Evolutionary conservation across 2,329 filamentous ascomycete genomes (phyloP).

Genomic region (Colletotrichum godetiae): DNA sequence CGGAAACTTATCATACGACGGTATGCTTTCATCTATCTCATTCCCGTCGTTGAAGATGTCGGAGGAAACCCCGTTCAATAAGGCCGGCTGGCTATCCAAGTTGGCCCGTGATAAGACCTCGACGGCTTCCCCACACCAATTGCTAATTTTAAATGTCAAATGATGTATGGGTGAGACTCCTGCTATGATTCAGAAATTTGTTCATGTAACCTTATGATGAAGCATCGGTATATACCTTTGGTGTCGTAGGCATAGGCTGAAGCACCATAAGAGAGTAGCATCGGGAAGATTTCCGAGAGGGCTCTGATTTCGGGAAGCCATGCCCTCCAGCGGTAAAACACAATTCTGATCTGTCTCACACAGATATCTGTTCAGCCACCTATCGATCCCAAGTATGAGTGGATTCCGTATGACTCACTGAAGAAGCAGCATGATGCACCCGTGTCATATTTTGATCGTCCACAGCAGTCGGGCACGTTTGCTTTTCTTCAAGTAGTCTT

Average conservation of each 20-base stretch:
- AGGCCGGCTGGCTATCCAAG: background rate
- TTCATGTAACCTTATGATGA: fast-evolving
- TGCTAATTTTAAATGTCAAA: fast-evolving
- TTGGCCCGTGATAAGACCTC: background rate
- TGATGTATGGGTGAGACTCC: background rate
- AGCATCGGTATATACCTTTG: fast-evolving
- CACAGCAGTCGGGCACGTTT: background rate
- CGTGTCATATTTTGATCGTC: background rate
- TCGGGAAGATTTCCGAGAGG: background rate
- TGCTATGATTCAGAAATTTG: background rate
- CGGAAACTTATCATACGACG: background rate
- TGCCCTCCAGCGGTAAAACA: fast-evolving
- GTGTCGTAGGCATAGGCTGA: background rate
- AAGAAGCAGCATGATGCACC: background rate
- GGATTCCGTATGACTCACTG: fast-evolving
- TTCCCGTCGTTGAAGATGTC: background rate
- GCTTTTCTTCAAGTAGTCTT: background rate
- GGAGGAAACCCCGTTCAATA: too few relatives aligned
- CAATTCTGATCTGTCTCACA: background rate
- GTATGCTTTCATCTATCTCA: background rate
- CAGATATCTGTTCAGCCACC: background rate
- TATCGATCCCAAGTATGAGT: too few relatives aligned
- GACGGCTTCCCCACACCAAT: background rate
- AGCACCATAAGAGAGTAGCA: background rate
- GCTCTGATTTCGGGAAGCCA: background rate